Evolutionary conservation across 164 flowering plant species (phyloP).

Genomic region (Macadamia integrifolia): DNA sequence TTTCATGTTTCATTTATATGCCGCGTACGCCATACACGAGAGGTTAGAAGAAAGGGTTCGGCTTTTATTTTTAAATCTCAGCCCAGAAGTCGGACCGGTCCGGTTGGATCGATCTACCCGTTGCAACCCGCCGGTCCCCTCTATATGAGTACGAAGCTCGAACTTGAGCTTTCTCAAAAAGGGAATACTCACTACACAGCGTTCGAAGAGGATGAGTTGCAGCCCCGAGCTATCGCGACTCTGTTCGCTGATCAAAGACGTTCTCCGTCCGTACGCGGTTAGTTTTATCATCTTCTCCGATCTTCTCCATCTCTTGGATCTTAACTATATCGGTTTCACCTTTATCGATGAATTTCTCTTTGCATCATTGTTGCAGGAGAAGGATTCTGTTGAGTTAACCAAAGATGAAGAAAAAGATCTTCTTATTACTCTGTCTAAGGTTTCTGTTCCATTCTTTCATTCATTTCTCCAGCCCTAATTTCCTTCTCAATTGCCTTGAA

Average conservation of each 20-base stretch:
- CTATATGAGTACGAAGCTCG: too few species aligned
- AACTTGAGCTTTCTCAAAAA: too few species aligned
- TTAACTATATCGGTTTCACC: neutral
- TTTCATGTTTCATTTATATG: neutral
- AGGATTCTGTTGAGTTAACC: slow-evolving; percentile 8
- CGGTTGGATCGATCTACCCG: too few species aligned
- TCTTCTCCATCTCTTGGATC: neutral
- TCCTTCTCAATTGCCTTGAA: neutral
- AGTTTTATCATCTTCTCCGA: neutral
- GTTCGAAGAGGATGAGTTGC: slow-evolving; percentile 9
- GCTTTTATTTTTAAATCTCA: too few species aligned
- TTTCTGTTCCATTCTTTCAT: neutral
- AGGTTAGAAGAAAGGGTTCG: too few species aligned
- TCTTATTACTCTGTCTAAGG: slow-evolving; percentile 57
- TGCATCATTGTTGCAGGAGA: slow-evolving; percentile 18
- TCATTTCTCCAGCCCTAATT: neutral
- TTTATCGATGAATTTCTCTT: neutral
- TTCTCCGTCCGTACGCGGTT: slow-evolving; percentile 37
- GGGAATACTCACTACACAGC: too few species aligned
- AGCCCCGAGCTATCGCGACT: slow-evolving; percentile 26
- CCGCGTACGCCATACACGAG: too few species aligned
- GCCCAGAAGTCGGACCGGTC: too few species aligned
- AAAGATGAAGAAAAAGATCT: slow-evolving; percentile 43
- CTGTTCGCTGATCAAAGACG: slow-evolving; percentile 36
- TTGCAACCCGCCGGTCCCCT: too few species aligned